Evolutionary conservation across 495 filamentous ascomycete genomes (phyloP).

Genomic region (Evernia prunastri): DNA sequence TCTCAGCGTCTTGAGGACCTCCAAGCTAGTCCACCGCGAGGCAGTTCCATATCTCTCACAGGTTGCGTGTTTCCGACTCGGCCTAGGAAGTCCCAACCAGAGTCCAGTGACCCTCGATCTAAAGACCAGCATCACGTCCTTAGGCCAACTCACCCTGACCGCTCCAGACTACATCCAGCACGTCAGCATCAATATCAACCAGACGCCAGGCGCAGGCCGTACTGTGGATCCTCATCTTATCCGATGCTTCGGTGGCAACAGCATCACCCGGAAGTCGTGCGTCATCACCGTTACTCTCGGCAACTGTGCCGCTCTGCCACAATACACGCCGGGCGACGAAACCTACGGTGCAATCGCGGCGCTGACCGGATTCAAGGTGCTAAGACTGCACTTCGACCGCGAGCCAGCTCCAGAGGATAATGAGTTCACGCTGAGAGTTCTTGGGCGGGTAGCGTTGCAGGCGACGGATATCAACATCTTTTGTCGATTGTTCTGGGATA

Average conservation of each 20-base stretch:
- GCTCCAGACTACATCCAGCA: not conserved
- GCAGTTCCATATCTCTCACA: not conserved
- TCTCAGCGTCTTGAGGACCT: not conserved
- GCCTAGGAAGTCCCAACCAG: not conserved
- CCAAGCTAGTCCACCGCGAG: not conserved
- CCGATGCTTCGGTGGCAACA: not conserved
- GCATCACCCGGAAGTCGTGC: not conserved
- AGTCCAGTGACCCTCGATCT: not conserved
- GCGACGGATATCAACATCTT: no score
- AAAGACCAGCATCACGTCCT: not conserved
- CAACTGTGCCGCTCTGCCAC: not conserved
- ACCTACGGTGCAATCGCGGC: not conserved
- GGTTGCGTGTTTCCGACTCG: not conserved
- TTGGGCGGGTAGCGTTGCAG: no score
- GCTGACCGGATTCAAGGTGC: not conserved
- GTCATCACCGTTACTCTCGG: not conserved
- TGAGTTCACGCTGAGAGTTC: no score
- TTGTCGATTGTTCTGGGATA: no score
- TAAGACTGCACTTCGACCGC: not conserved
- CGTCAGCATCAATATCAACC: not conserved
- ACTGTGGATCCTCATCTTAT: not conserved
- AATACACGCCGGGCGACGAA: fast-evolving
- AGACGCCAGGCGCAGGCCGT: not conserved
- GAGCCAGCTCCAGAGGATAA: no score
- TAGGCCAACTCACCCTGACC: not conserved